Evolutionary conservation across 2,329 filamentous ascomycete genomes (phyloP).

Genomic region (Macrophomina phaseolina): DNA sequence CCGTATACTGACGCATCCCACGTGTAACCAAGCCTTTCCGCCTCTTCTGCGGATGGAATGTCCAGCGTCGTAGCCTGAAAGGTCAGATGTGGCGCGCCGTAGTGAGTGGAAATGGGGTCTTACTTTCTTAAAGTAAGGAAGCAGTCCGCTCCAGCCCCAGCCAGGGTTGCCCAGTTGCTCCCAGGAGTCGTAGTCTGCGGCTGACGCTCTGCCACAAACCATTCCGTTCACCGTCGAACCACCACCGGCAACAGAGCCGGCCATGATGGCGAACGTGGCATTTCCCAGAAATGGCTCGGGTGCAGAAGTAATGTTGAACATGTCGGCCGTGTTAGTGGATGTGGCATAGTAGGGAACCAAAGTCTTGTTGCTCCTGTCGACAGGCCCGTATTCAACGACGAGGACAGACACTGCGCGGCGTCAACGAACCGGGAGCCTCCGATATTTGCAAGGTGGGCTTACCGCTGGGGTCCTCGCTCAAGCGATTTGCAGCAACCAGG

Average conservation of each 20-base stretch:
- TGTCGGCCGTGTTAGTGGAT: conserved; percentile 9
- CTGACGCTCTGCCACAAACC: conserved; percentile 38
- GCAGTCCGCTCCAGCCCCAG: conserved; percentile 60
- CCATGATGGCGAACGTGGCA: conserved; percentile 34
- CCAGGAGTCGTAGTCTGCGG: conserved; percentile 57
- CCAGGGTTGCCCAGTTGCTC: conserved; percentile 62
- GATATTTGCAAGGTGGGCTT: neutral
- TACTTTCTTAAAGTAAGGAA: conserved; percentile 33
- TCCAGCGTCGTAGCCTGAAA: conserved; percentile 39
- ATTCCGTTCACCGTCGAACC: conserved; percentile 47
- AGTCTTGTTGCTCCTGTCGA: conserved; percentile 44
- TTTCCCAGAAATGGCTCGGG: conserved; percentile 39
- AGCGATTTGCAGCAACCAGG: conserved; percentile 37
- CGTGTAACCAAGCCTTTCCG: conserved; percentile 36
- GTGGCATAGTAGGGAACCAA: conserved; percentile 10
- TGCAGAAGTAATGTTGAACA: conserved; percentile 32
- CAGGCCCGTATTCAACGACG: conserved; percentile 33
- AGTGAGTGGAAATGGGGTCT: conserved; percentile 26
- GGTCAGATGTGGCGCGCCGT: neutral
- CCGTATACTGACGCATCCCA: conserved; percentile 33
- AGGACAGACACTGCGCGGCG: conserved; percentile 26
- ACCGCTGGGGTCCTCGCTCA: conserved; percentile 39
- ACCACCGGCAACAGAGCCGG: conserved; percentile 45
- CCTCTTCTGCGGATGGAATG: conserved; percentile 33
- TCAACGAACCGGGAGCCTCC: neutral